Conservation (phyloP, 352 stramenopile genomes). For the Pythium volutum region DNA sequence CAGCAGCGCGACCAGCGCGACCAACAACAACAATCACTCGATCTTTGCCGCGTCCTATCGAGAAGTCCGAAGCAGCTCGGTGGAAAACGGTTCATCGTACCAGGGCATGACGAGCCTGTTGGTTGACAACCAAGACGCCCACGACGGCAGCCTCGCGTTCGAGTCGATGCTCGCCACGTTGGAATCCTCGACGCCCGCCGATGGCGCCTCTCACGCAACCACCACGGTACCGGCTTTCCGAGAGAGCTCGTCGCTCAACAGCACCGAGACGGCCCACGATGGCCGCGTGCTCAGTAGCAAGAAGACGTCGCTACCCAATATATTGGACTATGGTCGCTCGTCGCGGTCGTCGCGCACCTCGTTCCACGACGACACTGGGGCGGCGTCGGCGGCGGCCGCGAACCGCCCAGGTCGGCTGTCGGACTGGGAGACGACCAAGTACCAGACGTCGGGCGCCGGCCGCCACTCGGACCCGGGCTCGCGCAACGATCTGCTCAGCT, state of each 20-base stretch:
- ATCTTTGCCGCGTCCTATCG: slow-evolving; percentile 14
- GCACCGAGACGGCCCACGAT: slow-evolving; percentile 22
- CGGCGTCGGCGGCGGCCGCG: too few relatives aligned
- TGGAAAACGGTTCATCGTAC: slow-evolving; percentile 11
- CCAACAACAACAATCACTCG: slow-evolving; percentile 13
- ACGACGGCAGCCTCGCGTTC: not conserved
- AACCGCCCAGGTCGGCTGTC: slow-evolving; percentile 28
- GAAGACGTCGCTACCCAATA: slow-evolving; percentile 45
- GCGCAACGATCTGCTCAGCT: slow-evolving; percentile 70
- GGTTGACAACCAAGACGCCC: not conserved
- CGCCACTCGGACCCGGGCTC: slow-evolving; percentile 74
- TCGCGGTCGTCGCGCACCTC: slow-evolving; percentile 40
- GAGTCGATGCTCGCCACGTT: not conserved
- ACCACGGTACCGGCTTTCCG: not conserved
- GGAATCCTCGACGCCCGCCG: not conserved
- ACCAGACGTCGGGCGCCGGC: slow-evolving; percentile 36
- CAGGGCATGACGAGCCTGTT: not conserved
- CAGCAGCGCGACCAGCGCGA: slow-evolving; percentile 20
- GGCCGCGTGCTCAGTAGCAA: slow-evolving; percentile 37
- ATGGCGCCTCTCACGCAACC: not conserved
- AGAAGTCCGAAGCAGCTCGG: slow-evolving; percentile 12
- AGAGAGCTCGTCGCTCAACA: not conserved
- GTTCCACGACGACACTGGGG: slow-evolving; percentile 44
- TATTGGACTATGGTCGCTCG: slow-evolving; percentile 45
- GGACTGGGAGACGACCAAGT: slow-evolving; percentile 49